A percentile compares a stretch with the other conserved stretches of the same genome.
phyloP scores from a whole-genome alignment of 2,329 filamentous ascomycete genomes.

The Colletotrichum filicis region DNA sequence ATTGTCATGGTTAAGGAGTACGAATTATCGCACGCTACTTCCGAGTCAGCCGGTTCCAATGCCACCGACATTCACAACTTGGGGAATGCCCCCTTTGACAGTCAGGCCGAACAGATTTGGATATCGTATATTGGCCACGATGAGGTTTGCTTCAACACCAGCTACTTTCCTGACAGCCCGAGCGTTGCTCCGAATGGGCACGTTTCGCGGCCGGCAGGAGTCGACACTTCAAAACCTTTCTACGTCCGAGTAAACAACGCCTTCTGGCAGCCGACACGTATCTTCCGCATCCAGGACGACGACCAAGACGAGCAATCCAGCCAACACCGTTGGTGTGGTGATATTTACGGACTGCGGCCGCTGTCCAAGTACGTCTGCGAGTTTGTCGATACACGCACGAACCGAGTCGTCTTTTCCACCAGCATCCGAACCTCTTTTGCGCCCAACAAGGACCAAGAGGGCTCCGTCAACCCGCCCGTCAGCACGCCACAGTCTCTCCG shows the following conservation, averaged over 20 bases:
- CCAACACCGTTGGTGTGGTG: conserved; percentile 74
- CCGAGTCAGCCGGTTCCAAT: conserved; percentile 79
- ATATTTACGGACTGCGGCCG: conserved; percentile 76
- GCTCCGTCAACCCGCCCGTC: conserved; percentile 44
- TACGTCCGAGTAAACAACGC: conserved; percentile 83
- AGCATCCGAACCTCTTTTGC: conserved; percentile 75
- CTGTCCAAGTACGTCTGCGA: conserved; percentile 83
- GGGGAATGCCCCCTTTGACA: conserved; percentile 79
- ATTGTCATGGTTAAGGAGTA: conserved; percentile 95
- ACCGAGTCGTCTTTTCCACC: conserved; percentile 75
- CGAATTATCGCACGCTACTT: conserved; percentile 81
- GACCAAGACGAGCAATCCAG: conserved; percentile 41
- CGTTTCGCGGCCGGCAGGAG: conserved; percentile 55
- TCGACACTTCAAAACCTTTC: conserved; percentile 79
- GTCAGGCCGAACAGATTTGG: conserved; percentile 79
- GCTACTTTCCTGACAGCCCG: conserved; percentile 65
- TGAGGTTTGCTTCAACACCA: conserved; percentile 81
- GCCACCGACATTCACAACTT: conserved; percentile 82
- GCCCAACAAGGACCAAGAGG: conserved; percentile 53
- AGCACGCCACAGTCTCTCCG: conserved; percentile 70
- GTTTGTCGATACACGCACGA: conserved; percentile 76
- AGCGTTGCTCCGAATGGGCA: conserved; percentile 41
- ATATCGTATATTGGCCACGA: conserved; percentile 83
- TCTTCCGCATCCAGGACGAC: conserved; percentile 61
- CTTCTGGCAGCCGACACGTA: conserved; percentile 81